A percentile compares a stretch with the other conserved stretches of the same genome.
These are phyloP conservation scores for Globisporangium emineosum DNA, from an alignment of 352 stramenopile species.

Conservation along the genomic window DNA sequence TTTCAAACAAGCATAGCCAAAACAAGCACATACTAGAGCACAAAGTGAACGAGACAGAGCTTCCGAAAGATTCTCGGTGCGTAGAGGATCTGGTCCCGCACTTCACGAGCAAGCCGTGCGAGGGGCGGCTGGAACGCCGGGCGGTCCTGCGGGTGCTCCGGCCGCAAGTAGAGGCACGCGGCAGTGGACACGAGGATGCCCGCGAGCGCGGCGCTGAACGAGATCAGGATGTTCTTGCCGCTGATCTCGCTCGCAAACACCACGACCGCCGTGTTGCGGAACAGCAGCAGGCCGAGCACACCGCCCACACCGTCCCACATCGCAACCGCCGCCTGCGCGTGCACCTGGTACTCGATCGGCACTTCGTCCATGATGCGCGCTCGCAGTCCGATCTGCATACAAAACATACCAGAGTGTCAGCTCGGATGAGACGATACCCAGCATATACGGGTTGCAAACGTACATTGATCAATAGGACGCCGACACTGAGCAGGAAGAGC, in stretches of 20 bases:
- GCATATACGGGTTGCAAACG: background rate
- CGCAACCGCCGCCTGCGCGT: slow-evolving; percentile 59
- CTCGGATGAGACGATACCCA: background rate
- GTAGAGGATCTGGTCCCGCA: slow-evolving; percentile 59
- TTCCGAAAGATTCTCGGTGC: slow-evolving; percentile 63
- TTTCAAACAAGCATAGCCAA: background rate
- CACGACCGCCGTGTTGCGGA: slow-evolving; percentile 61
- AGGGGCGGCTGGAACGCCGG: slow-evolving; percentile 53
- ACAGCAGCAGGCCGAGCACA: slow-evolving; percentile 54
- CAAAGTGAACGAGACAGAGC: slow-evolving; percentile 65
- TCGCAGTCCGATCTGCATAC: slow-evolving; percentile 51
- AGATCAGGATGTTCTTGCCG: slow-evolving; percentile 56
- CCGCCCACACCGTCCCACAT: slow-evolving; percentile 71
- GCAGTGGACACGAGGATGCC: slow-evolving; percentile 50
- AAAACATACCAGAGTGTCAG: background rate
- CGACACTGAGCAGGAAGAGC: slow-evolving; percentile 61
- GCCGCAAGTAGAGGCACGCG: slow-evolving; percentile 50
- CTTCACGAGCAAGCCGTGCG: slow-evolving; percentile 48
- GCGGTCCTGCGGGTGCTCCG: slow-evolving; percentile 59
- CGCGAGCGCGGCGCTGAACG: slow-evolving; percentile 49
- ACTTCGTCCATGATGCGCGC: slow-evolving; percentile 78
- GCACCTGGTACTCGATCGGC: slow-evolving; percentile 71
- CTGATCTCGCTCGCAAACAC: slow-evolving; percentile 75
- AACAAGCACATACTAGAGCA: slow-evolving; percentile 45
- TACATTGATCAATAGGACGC: slow-evolving; percentile 60